Percentiles rank a stretch among this genome's conserved stretches.
phyloP scores from a whole-genome alignment of 192 early-diverging fungal species.

The Entomortierella lignicola region DNA sequence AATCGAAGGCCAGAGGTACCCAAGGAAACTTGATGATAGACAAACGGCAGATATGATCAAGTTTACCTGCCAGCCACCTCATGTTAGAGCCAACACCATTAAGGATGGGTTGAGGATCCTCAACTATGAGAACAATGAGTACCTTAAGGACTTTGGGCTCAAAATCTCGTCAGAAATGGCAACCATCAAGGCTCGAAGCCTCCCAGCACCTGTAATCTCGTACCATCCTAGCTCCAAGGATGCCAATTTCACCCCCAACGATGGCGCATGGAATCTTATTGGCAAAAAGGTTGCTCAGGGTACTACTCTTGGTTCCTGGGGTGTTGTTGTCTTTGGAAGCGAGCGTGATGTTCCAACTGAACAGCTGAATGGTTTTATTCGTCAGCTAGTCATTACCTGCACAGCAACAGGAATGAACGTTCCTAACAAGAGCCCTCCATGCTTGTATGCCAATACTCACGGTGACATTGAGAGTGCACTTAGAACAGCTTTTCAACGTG shows the following conservation, averaged over 20 bases:
- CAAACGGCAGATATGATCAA: constrained; percentile 97
- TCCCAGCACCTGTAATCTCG: constrained; percentile 81
- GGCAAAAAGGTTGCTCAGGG: constrained; percentile 84
- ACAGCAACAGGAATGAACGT: constrained; percentile 77
- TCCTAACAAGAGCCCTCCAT: constrained; percentile 58
- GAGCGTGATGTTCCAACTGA: constrained; percentile 62
- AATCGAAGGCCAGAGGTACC: constrained; percentile 84
- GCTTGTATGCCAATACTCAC: constrained; percentile 65
- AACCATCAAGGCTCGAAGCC: constrained; percentile 75
- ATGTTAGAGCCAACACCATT: constrained; percentile 85
- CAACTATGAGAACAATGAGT: constrained; percentile 74
- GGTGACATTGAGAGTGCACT: constrained; percentile 79
- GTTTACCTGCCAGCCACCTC: constrained; percentile 87
- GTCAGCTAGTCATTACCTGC: constrained; percentile 75
- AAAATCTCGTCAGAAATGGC: constrained; percentile 74
- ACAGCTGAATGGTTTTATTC: constrained; percentile 78
- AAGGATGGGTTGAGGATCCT: constrained; percentile 74
- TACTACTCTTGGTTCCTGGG: constrained; percentile 79
- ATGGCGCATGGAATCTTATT: constrained; percentile 90
- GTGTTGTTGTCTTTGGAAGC: constrained; percentile 80
- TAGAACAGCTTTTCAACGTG: constrained; percentile 74
- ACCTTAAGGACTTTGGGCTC: constrained; percentile 82
- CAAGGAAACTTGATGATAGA: constrained; percentile 83
- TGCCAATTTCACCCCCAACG: constrained; percentile 61
- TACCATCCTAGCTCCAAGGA: constrained; percentile 66